Conservation (phyloP, 148 eudicot species). For the Rhododendron simsii region DNA sequence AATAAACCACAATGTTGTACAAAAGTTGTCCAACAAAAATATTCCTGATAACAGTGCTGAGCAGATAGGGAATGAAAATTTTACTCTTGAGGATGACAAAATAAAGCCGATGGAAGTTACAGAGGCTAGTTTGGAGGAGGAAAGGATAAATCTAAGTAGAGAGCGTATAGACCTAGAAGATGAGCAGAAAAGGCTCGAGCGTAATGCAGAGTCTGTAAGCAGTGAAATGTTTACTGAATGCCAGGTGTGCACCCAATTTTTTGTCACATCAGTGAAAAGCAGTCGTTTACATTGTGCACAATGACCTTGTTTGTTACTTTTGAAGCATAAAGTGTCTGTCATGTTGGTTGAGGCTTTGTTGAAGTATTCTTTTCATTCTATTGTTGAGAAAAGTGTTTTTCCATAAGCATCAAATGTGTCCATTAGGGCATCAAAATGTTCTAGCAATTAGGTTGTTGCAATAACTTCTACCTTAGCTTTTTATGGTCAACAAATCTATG, state of each 20-base stretch:
- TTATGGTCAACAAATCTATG: not conserved
- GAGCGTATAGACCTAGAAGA: conserved; percentile 56
- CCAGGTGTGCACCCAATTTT: conserved; percentile 48
- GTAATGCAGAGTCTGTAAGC: conserved; percentile 86
- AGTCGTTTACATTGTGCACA: not conserved
- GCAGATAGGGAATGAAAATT: conserved; percentile 23
- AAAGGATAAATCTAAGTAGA: conserved; percentile 50
- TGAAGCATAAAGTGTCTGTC: not conserved
- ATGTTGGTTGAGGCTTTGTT: not conserved
- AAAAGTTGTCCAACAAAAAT: conserved; percentile 24
- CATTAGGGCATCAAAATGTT: not conserved
- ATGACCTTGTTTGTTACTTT: not conserved
- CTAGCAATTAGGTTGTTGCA: not conserved
- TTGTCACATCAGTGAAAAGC: not conserved
- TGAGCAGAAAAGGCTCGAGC: conserved; percentile 81
- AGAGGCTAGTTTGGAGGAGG: conserved; percentile 62
- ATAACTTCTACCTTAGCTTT: not conserved
- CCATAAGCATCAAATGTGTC: not conserved
- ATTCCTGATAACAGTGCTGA: conserved; percentile 15
- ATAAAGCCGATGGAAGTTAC: conserved; percentile 30
- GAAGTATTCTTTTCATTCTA: not conserved
- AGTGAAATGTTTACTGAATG: conserved; percentile 96
- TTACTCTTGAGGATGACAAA: conserved; percentile 19
- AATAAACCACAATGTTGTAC: conserved; percentile 8
- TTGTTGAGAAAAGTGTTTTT: not conserved